phyloP scores from a whole-genome alignment of 148 eudicot genomes.

The Oxyria digyna region DNA sequence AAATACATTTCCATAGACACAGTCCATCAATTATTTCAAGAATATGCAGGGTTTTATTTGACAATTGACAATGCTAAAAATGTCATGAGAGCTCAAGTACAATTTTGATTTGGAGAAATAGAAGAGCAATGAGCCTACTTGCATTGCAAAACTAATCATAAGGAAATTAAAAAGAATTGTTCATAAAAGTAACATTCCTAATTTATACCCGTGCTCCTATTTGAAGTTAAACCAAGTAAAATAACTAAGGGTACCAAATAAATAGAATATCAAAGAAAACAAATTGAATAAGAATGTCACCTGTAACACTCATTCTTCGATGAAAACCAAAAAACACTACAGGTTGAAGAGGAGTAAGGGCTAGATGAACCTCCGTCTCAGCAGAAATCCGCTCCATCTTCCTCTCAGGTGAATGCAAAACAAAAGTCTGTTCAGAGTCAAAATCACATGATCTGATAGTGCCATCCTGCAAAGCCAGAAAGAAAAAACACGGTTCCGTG shows the following conservation, averaged over 20 bases:
- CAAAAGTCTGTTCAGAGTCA: conserved; percentile 90
- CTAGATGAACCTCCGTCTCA: conserved; percentile 95
- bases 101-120: not conserved
- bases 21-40: not conserved
- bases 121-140: not conserved
- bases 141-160: not conserved
- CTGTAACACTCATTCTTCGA: conserved; percentile 96
- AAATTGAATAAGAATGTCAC: conserved; percentile 21
- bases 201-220: not conserved
- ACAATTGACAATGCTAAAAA: not conserved
- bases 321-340: conserved; percentile 97
- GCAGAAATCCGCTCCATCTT: conserved; percentile 71
- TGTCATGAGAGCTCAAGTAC: not conserved
- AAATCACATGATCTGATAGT: conserved; percentile 96
- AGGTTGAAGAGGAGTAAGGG: conserved; percentile 93
- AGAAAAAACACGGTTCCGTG: not conserved
- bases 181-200: not conserved
- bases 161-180: not conserved
- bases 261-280: not conserved
- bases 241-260: not conserved
- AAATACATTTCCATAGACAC: not conserved
- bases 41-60: not conserved
- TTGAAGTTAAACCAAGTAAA: not conserved
- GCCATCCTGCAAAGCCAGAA: conserved; percentile 55
- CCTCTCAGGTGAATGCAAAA: conserved; percentile 95